Evolutionary conservation across 139 green algal species (phyloP).

Genomic region (Prasinococcaceae sp.): DNA sequence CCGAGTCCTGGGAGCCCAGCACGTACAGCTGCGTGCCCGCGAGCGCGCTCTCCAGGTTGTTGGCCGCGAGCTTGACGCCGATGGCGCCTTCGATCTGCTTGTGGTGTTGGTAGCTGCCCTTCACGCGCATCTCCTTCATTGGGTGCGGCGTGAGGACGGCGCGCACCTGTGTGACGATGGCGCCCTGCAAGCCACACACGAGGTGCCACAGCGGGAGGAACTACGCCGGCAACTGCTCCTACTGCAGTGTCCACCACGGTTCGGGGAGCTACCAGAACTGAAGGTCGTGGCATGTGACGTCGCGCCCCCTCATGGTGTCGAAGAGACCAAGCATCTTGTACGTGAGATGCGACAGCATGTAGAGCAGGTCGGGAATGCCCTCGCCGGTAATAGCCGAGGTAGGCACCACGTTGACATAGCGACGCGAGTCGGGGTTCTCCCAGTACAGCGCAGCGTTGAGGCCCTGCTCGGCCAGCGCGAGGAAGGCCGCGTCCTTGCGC

Average conservation of each 20-base stretch:
- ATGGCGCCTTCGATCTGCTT: conserved; percentile 82
- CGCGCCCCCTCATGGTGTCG: too few relatives aligned
- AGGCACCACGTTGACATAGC: conserved; percentile 86
- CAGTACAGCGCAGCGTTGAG: conserved; percentile 95
- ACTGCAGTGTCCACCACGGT: too few relatives aligned
- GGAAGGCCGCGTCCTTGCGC: conserved; percentile 18
- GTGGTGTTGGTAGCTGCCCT: conserved; percentile 83
- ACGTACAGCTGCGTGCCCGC: conserved; percentile 74
- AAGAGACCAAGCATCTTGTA: too few relatives aligned
- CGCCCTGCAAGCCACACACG: too few relatives aligned
- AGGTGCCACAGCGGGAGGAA: too few relatives aligned
- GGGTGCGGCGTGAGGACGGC: conserved; percentile 87
- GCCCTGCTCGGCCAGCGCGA: conserved; percentile 44
- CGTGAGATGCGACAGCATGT: conserved; percentile 89
- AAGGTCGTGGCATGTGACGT: too few relatives aligned
- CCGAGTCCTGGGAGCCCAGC: conserved; percentile 49
- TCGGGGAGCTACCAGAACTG: too few relatives aligned
- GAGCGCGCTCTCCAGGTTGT: conserved; percentile 78
- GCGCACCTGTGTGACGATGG: conserved; percentile 84
- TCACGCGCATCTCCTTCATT: conserved; percentile 89
- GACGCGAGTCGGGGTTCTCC: conserved; percentile 80
- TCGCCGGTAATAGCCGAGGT: conserved; percentile 79
- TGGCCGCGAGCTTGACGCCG: conserved; percentile 78
- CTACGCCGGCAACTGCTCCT: too few relatives aligned
- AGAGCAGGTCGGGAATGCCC: conserved; percentile 69